A percentile compares a stretch with the other conserved stretches of the same genome.
Conservation (phyloP, 768 basidiomycete species). For the Neoboletus brunneissimus region DNA sequence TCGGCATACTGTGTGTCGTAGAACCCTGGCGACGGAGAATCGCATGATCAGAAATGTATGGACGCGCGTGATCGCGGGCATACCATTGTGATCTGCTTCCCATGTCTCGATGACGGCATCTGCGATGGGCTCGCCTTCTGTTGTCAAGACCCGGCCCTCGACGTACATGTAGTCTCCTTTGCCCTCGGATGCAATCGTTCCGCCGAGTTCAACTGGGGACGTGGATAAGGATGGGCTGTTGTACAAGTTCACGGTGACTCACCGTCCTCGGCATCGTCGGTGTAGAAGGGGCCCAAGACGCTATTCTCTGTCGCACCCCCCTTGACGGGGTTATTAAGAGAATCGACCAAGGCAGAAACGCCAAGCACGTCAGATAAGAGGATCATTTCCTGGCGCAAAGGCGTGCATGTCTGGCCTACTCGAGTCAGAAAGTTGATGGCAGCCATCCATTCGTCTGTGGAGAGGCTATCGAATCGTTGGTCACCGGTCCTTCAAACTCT, state of each 20-base stretch:
- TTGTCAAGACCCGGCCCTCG: slow-evolving; percentile 60
- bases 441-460: slow-evolving; percentile 84
- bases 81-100: slow-evolving; percentile 59
- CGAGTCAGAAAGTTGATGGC: slow-evolving; percentile 76
- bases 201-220: slow-evolving; percentile 58
- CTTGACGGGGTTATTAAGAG: slow-evolving; percentile 64
- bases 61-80: too few species aligned
- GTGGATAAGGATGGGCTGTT: not conserved
- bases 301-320: slow-evolving; percentile 67
- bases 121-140: slow-evolving; percentile 61
- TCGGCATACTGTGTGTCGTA: slow-evolving; percentile 54
- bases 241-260: slow-evolving; percentile 18
- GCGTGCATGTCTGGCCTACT: slow-evolving; percentile 69
- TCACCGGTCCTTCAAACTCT: not conserved
- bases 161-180: slow-evolving; percentile 85
- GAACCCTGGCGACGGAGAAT: slow-evolving; percentile 10
- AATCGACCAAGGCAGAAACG: slow-evolving; percentile 73
- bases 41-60: slow-evolving; percentile 5
- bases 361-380: slow-evolving; percentile 83
- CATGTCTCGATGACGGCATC: slow-evolving; percentile 76
- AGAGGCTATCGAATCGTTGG: slow-evolving; percentile 43
- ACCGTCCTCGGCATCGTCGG: slow-evolving; percentile 74
- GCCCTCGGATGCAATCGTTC: slow-evolving; percentile 81
- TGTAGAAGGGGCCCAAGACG: slow-evolving; percentile 81
- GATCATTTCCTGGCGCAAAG: slow-evolving; percentile 76